Percentiles rank a stretch among this genome's conserved stretches.
phyloP scores from a whole-genome alignment of 2,329 filamentous ascomycete species.

The Verruconis gallopava region DNA sequence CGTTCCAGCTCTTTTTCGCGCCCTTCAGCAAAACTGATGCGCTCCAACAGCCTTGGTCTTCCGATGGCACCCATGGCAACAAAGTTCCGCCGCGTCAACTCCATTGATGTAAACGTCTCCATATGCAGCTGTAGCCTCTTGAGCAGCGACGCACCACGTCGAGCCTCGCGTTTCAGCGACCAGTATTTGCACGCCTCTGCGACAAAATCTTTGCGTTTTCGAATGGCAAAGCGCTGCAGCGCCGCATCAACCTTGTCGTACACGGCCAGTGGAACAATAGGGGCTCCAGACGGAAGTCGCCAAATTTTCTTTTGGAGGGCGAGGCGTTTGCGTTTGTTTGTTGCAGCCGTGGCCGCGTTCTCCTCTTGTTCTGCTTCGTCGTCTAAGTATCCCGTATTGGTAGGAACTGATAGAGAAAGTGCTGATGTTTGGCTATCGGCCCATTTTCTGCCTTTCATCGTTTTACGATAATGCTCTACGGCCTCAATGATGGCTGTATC shows the following conservation, averaged over 20 bases:
- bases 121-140: constrained; percentile 90
- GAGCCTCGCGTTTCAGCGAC: constrained; percentile 90
- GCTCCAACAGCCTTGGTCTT: constrained; percentile 59
- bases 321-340: constrained; percentile 47
- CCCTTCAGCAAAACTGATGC: constrained; percentile 76
- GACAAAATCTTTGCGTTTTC: constrained; percentile 83
- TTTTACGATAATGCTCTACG: constrained; percentile 76
- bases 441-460: constrained; percentile 84
- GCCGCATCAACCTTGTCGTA: constrained; percentile 77
- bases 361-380: constrained; percentile 24
- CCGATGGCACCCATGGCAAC: constrained; percentile 85
- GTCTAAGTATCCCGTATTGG: constrained; percentile 37
- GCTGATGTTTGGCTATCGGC: constrained; percentile 80
- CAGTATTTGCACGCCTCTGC: constrained; percentile 93
- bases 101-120: constrained; percentile 95
- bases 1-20: constrained; percentile 66
- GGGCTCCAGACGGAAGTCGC: constrained; percentile 89
- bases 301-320: constrained; percentile 56
- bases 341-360: constrained; percentile 40
- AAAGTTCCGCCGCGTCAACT: constrained; percentile 89
- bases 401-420: constrained; percentile 62
- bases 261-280: constrained; percentile 80
- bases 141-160: constrained; percentile 78
- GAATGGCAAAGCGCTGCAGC: constrained; percentile 67
- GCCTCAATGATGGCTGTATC: constrained; percentile 68